These are phyloP conservation scores for Geotrichum armillariae DNA, from an alignment of 1,139 yeast species.

Conservation along the genomic window DNA sequence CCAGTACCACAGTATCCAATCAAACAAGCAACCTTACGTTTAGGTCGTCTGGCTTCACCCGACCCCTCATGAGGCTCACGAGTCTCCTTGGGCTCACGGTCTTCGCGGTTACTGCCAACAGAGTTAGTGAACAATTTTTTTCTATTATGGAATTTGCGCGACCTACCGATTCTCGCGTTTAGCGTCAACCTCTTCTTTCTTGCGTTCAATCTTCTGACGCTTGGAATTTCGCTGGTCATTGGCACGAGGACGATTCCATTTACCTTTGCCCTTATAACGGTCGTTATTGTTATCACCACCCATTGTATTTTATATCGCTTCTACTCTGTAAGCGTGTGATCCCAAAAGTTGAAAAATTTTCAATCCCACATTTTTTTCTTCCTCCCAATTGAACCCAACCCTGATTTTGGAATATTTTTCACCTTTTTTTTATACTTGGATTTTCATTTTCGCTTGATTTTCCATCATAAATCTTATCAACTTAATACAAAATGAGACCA, in stretches of 20 bases:
- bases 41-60: slow-evolving; percentile 64
- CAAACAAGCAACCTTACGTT: slow-evolving; percentile 86
- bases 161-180: slow-evolving; percentile 18
- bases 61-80: slow-evolving; percentile 17
- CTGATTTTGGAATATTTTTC: slow-evolving; percentile 2
- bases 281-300: slow-evolving; percentile 14
- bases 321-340: neutral
- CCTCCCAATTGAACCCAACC: slow-evolving; percentile 13
- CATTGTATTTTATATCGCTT: slow-evolving; percentile 1
- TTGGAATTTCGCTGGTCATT: slow-evolving; percentile 22
- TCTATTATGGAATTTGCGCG: neutral
- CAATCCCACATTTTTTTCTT: neutral
- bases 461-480: neutral
- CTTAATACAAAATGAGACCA: slow-evolving; percentile 69
- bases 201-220: slow-evolving; percentile 20
- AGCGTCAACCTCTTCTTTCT: slow-evolving; percentile 18
- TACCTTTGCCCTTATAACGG: slow-evolving; percentile 22
- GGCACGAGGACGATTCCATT: slow-evolving; percentile 25
- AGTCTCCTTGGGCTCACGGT: slow-evolving; percentile 11
- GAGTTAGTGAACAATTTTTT: no score
- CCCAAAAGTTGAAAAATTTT: slow-evolving; percentile 1
- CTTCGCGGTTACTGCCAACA: slow-evolving; percentile 11
- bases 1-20: slow-evolving; percentile 98
- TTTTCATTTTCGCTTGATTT: neutral
- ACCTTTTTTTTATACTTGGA: neutral